A percentile compares a stretch with the other conserved stretches of the same genome.
These are phyloP conservation scores for Boletus hoseneyae DNA, from an alignment of 1,284 basidiomycete species.

Conservation along the genomic window DNA sequence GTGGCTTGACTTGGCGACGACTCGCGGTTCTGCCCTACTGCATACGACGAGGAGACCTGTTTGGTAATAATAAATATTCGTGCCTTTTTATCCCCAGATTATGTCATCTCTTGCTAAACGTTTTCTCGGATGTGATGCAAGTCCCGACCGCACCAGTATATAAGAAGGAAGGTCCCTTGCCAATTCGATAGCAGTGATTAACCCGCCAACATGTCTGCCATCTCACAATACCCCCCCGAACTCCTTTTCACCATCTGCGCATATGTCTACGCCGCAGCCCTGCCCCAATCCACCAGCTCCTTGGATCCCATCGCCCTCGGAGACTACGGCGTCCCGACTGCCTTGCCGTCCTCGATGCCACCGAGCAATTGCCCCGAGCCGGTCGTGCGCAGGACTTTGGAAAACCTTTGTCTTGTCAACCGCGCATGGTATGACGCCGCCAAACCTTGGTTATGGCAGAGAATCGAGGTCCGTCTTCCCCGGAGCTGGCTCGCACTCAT, in stretches of 20 bases:
- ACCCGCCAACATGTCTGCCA: conserved; percentile 22
- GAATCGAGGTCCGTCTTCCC: conserved; percentile 75
- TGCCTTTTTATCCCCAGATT: conserved; percentile 26
- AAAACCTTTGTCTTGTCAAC: conserved; percentile 68
- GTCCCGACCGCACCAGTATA: conserved; percentile 28
- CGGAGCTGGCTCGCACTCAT: conserved; percentile 76
- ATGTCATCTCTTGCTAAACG: conserved; percentile 16
- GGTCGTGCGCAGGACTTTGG: conserved; percentile 57
- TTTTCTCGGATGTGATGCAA: conserved; percentile 5
- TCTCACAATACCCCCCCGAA: conserved; percentile 58
- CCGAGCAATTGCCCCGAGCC: conserved; percentile 65
- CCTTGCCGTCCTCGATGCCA: conserved; percentile 67
- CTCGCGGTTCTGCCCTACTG: conserved; percentile 15
- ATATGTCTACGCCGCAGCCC: conserved; percentile 59
- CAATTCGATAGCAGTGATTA: not conserved
- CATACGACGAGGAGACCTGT: conserved; percentile 2
- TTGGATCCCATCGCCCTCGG: conserved; percentile 60
- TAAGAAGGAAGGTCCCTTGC: conserved; percentile 12
- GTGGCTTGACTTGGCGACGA: not conserved
- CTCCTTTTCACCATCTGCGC: conserved; percentile 65
- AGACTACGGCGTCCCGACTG: conserved; percentile 52
- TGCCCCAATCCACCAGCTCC: conserved; percentile 51
- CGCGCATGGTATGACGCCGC: conserved; percentile 73
- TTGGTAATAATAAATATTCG: not conserved
- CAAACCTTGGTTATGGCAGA: conserved; percentile 77